Base-by-base conservation (phyloP, 2,329 filamentous ascomycete genomes). In the Fusarium luffae region DNA sequence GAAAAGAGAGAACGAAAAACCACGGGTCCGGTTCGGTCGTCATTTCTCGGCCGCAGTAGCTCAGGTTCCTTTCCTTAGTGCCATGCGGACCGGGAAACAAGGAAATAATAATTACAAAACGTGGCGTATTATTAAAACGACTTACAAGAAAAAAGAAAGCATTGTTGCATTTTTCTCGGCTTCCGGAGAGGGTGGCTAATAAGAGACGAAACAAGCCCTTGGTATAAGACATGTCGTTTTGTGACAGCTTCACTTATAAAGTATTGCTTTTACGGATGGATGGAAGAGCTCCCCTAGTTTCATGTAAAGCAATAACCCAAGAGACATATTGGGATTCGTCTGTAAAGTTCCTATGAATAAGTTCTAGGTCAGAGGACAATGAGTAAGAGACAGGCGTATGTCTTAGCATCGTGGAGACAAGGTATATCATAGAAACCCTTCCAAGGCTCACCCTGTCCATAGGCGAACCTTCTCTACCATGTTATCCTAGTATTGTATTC, bases 1-100 rank as follows among this genome's bases (percentile, higher is more conserved):
- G 12, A 21, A 18, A 27, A 27, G 18, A 21, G 10, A 21, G 21
- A 21, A 25, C 30, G 25, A 37, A 50, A 41, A 46, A 28, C 16
- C 16, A 23, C 34, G 34, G 49, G 32, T 37, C 34, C 34, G 49
- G 32, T 51, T 47, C 23, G 19, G n/a, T 49, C 10, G 13, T 34
- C 47, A 49, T 49, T 49, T 49, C 16, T 51, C 49, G 49, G 49
- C 23, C 25, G 30, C 49, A 51, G 23, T 51, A 51, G 49, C 25
- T 25, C 12, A 51, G 23, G 23, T 28, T 28, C 18, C 14, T 51
- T 28, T 27, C 18, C 14, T 51, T 51, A 51, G 49, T 28, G 23
- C 23, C 21, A 27, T 11, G 9, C 34, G 12, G 32, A 23, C 34
- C 34, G 18, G 18, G 13, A 51, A 28, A 27, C 23, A 51, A 41